Base-by-base conservation (phyloP, 2,329 filamentous ascomycete genomes). In the Amphichorda felina region DNA sequence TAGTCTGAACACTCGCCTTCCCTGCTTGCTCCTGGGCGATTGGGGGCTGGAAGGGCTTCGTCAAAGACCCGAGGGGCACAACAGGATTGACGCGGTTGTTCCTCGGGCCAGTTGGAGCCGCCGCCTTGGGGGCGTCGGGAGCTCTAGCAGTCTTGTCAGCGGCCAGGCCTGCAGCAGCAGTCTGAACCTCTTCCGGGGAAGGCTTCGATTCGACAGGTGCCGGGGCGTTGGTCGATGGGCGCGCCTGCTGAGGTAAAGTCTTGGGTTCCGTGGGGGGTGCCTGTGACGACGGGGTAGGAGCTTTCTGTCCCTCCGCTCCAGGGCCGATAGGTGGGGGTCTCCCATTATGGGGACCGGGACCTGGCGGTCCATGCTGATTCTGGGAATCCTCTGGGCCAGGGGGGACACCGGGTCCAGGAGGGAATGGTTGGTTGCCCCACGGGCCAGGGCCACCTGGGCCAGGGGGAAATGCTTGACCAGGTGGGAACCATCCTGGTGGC, bases 401-500 rank as follows among this genome's bases (percentile, higher is more conserved):
- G 25, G 67, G 72, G 41, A 58, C 67, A 45, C 60, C 63, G 46
- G 50, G 46, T 6, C 70, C 72, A 30, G 72, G 75, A 40, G 77
- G 79, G 50, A 80, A 83, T 15, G 68, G 72, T 45, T 62, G 70
- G 50, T 61, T 67, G 50, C 58, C 63, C 70, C 68, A 75, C 14
- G 67, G 69, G 33, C 72, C 75, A 15, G 72, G 74, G 5, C 75
- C 79, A 30, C 46, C 46, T 24, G 53, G 49, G 19, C 43, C 45
- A 13, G 41, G 49, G 28, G 46, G 49, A 25, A 41, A 41, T 9
- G 34, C 40, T 36, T 38, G 40, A 14, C 47, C 66, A 42, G 72
- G 77, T 44, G 81, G 82, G 52, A 79, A 89, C 82, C 85, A 93
- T 38, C 80, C 82, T 17, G 75, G 75, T 32, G 77, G 82, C 13